Base-by-base conservation (phyloP, 371 early-diverging fungal species). In the Rhizopus delemar region DNA sequence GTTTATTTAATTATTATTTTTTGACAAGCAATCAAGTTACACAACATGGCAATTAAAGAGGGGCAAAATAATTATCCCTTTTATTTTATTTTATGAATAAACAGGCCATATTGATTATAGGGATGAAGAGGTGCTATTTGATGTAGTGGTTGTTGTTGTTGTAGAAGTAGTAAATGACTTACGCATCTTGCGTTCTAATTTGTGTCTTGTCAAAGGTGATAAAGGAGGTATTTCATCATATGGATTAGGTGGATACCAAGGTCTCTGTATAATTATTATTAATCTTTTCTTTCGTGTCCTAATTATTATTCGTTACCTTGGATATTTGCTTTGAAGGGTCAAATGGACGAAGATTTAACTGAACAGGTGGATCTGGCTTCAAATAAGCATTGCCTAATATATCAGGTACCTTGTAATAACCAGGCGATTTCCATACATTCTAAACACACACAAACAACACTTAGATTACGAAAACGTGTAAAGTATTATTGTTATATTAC, bases 361-460 rank as follows among this genome's bases (percentile, higher is more conserved):
- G 68, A 60, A 57, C 63, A 35, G 70, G 67, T 49, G 62, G 63
- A 59, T 59, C 56, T 38, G 59, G 68, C 36, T 59, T 63, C 36
- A 71, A 46, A 50, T 68, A 71, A 22, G 71, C 71, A 51, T 65
- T 61, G 33, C 67, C 71, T 46, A 71, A 56, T 28, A 71, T 65
- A 57, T 71, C 56, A 11, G 68, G 71, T 15, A 71, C 68, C 43
- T 71, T 61, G 16, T 57, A 67, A 56, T 51, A 65, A 7, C 71
- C 71, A 41, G 71, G 71, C 16, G 71, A 57, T 59, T 62, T 55
- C 71, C 71, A 71, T 36, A 64, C 43, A 51, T 61, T 58, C 71
- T 71, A 39, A 39, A n/a, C 13, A 43, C n/a, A 43, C 7, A 43
- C 5, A 43, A 1, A 43, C n/a, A n/a, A 15, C 13, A 5, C n/a